Conservation (phyloP, 768 basidiomycete genomes). For the Saitozyma podzolica region DNA sequence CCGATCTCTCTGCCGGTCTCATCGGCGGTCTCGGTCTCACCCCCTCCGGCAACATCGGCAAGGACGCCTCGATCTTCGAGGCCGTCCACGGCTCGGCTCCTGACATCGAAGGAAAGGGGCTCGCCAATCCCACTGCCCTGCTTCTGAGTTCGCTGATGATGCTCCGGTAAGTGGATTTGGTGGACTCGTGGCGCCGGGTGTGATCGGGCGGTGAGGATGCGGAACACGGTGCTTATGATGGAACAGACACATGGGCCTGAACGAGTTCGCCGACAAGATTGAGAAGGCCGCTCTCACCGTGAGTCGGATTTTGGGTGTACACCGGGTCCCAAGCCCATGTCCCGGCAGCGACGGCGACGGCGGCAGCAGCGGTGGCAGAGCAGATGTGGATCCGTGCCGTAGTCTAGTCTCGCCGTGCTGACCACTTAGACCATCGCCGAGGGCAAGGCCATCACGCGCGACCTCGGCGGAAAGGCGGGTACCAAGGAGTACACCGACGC, state of each 20-base stretch:
- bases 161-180: conserved; percentile 66
- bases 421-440: conserved; percentile 83
- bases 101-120: conserved; percentile 83
- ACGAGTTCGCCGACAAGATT: conserved; percentile 79
- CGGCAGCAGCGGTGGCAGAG: not conserved
- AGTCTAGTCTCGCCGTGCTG: conserved; percentile 1
- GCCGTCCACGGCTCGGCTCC: conserved; percentile 99
- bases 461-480: conserved; percentile 87
- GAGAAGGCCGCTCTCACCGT: conserved; percentile 87
- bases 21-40: conserved; percentile 97
- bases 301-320: conserved; percentile 50
- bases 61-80: conserved; percentile 98
- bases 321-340: not conserved
- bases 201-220: too few relatives aligned
- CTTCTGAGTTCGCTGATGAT: conserved; percentile 96
- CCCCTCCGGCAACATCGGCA: conserved; percentile 95
- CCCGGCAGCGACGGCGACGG: not conserved
- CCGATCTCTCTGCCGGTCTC: conserved; percentile 97
- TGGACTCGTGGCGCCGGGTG: too few relatives aligned
- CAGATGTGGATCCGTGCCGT: not conserved
- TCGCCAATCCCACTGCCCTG: conserved; percentile 98
- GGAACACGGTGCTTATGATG: conserved; percentile 7
- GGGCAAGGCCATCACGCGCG: conserved; percentile 91
- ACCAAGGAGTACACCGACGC: conserved; percentile 87
- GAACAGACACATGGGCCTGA: conserved; percentile 84